Conservation (phyloP, 257 asterid species). For the Solanum megistacrolobum region DNA sequence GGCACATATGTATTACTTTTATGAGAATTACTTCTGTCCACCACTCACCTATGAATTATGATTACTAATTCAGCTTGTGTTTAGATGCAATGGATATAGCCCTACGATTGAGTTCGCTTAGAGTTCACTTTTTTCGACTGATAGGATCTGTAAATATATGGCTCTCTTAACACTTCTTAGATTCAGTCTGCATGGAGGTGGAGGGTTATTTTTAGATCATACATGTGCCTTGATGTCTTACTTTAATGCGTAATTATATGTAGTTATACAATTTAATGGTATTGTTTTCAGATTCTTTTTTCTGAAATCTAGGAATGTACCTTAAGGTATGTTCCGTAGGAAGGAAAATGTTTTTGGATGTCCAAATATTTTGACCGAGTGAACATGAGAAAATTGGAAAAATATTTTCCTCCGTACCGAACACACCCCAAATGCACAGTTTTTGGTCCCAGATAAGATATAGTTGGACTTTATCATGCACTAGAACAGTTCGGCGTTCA, state of each 20-base stretch:
- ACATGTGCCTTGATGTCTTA: not conserved
- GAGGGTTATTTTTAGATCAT: not conserved
- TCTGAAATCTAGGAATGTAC: not conserved
- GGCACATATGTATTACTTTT: not conserved
- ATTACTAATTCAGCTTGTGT: not conserved
- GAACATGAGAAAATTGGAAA: not conserved
- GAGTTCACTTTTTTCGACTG: not conserved
- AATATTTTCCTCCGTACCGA: not conserved
- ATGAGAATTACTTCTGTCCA: not conserved
- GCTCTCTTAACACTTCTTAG: not conserved
- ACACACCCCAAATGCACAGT: not conserved
- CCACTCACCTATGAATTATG: not conserved
- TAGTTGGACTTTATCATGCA: not conserved
- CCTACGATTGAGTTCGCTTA: not conserved
- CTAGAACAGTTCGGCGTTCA: not conserved
- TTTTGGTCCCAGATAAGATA: not conserved
- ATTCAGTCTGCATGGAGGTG: not conserved
- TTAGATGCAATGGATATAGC: not conserved
- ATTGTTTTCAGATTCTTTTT: not conserved
- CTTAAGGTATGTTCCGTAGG: not conserved
- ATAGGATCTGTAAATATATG: not conserved
- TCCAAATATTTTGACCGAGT: not conserved
- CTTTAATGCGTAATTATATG: not conserved
- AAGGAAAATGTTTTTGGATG: not conserved
- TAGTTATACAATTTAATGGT: not conserved